Conservation (phyloP, 768 basidiomycete genomes). For the Lactarius akahatsu region DNA sequence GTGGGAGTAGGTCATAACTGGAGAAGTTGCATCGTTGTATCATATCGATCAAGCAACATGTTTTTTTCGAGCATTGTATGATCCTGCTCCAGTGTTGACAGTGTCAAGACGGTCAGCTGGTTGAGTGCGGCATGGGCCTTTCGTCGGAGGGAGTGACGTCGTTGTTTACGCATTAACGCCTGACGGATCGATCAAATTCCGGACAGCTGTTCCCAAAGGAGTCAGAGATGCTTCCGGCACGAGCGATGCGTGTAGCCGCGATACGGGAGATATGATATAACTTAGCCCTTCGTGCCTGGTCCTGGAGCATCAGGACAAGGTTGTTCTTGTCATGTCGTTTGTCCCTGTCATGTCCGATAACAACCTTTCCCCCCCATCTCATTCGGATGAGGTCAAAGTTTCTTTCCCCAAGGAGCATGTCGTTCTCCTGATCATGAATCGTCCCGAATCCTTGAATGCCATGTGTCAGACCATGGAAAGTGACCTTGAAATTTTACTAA, state of each 20-base stretch:
- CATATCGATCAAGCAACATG: conserved; percentile 21
- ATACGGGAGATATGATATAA: conserved; percentile 14
- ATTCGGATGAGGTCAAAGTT: conserved; percentile 41
- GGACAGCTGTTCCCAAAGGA: conserved; percentile 9
- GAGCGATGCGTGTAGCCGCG: not conserved
- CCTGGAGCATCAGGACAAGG: not conserved
- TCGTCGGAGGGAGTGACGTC: conserved; percentile 12
- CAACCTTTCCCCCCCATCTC: conserved; percentile 31
- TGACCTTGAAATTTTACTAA: conserved; percentile 52
- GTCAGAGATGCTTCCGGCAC: not conserved
- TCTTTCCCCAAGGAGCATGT: conserved; percentile 51
- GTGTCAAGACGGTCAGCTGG: not conserved
- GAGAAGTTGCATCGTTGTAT: conserved; percentile 19
- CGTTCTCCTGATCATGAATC: conserved; percentile 59
- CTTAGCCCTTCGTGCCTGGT: conserved; percentile 3
- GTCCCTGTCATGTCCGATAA: conserved; percentile 5
- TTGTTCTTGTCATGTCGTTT: not conserved
- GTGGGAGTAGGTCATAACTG: not conserved
- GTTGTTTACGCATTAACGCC: conserved; percentile 9
- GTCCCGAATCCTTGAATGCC: conserved; percentile 71
- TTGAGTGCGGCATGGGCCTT: too few species aligned
- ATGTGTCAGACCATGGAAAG: conserved; percentile 58
- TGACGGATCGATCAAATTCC: conserved; percentile 20
- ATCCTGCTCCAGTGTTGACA: not conserved
- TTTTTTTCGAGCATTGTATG: conserved; percentile 12